Evolutionary conservation across 2,329 filamentous ascomycete species (phyloP).

Genomic region (Pyrenophora graminea): DNA sequence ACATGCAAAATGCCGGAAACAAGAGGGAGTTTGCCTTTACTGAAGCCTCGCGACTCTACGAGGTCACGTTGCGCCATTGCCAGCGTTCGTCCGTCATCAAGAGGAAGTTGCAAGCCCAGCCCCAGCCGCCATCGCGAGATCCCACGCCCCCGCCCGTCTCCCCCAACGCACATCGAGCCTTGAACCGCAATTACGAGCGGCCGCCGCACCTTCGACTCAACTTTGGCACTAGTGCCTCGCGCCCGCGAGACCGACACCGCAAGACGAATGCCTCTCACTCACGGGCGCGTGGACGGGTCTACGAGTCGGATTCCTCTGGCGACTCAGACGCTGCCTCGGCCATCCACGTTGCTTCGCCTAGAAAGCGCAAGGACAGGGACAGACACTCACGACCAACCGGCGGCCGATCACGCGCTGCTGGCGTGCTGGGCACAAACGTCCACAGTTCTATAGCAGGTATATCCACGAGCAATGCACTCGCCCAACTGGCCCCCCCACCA

Average conservation of each 20-base stretch:
- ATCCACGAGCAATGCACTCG: constrained; percentile 65
- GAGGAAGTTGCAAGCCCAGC: constrained; percentile 64
- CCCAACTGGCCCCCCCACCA: constrained; percentile 63
- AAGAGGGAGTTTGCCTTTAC: constrained; percentile 61
- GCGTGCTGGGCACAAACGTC: constrained; percentile 57
- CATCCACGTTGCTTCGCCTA: constrained; percentile 22
- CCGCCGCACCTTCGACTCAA: constrained; percentile 37
- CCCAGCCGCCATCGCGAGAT: constrained; percentile 64
- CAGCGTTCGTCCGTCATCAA: constrained; percentile 63
- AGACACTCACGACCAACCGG: constrained; percentile 49
- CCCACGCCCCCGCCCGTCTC: constrained; percentile 58
- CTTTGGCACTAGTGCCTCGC: constrained; percentile 27
- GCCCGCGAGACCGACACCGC: constrained; percentile 29
- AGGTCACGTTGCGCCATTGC: constrained; percentile 62
- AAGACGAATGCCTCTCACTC: constrained; percentile 22
- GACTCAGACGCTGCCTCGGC: constrained; percentile 25
- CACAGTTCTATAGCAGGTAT: constrained; percentile 60
- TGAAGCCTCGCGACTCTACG: constrained; percentile 61
- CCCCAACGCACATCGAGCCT: constrained; percentile 40
- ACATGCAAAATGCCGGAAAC: constrained; percentile 59
- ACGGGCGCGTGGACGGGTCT: constrained; percentile 19
- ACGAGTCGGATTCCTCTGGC: constrained; percentile 19
- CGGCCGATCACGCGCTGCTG: constrained; percentile 43
- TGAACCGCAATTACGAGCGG: constrained; percentile 29
- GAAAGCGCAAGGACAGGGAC: constrained; percentile 39